Base-by-base conservation (phyloP, 2,329 filamentous ascomycete species). In the Aspergillus melleus region DNA sequence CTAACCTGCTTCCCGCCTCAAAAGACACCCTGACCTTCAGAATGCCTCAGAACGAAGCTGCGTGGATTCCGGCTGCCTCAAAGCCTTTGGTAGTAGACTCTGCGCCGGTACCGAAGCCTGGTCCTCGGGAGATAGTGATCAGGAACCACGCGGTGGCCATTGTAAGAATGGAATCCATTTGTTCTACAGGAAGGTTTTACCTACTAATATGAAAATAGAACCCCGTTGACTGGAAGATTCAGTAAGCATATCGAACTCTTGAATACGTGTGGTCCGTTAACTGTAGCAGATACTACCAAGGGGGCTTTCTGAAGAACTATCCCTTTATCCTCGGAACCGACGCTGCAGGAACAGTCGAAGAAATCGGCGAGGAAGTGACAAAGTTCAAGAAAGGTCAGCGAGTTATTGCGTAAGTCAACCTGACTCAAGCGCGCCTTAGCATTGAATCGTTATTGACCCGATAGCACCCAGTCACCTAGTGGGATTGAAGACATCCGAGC, bases 381-480 rank as follows among this genome's bases (percentile, higher is more conserved):
- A 42, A 22, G 10, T 55, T 55, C 53, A 47, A 19, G 10, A 49
- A 55, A 46, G 53, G 53, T 3, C 53, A 55, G n/a, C 53, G 53
- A 5, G 53, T 49, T 6, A 49, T 36, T 19, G 22, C 42, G 53
- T 55, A 55, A 22, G 42, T 19, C 14, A 16, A 42, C 12, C 5
- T 42, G 2, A n/a, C 14, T 42, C 36, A 42, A n/a, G n/a, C 3
- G 36, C 6, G 8, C n/a, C 36, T 1, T 8, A n/a, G 10, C 11
- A 5, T 42, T 8, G 4, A 6, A 42, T 8, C 4, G 2, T 16
- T 16, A 3, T 42, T 42, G 16, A 42, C n/a, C 36, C 2, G 36
- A 16, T 16, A 42, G 10, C 6, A 42, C 6, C 14, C 16, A 42
- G 36, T n/a, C 36, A 16, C 14, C 36, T 42, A 0, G 36, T 42